A percentile compares a stretch with the other conserved stretches of the same genome.
Evolutionary conservation across 2,329 filamentous ascomycete genomes (phyloP).

Genomic region (Aspergillus bombycis): DNA sequence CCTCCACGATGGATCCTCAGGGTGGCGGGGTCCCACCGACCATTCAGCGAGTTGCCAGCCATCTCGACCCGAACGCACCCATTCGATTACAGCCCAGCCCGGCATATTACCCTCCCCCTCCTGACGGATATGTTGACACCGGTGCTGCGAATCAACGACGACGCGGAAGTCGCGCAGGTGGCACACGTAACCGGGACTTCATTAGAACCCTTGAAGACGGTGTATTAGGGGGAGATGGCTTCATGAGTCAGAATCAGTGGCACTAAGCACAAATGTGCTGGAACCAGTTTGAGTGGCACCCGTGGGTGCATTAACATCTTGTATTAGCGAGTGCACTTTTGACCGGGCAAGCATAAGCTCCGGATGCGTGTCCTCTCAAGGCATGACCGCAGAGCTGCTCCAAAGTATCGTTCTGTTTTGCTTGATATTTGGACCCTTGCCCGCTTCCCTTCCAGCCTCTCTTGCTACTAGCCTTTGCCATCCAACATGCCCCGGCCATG

Average conservation of each 20-base stretch:
- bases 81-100: slow-evolving; percentile 94
- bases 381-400: slow-evolving; percentile 20
- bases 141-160: slow-evolving; percentile 68
- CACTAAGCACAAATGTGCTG: slow-evolving; percentile 47
- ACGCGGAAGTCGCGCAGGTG: slow-evolving; percentile 71
- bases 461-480: slow-evolving; percentile 9
- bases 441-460: slow-evolving; percentile 16
- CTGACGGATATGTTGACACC: slow-evolving; percentile 75
- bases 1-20: slow-evolving; percentile 95
- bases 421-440: slow-evolving; percentile 22
- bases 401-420: slow-evolving; percentile 17
- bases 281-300: slow-evolving; percentile 10
- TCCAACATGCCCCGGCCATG: neutral
- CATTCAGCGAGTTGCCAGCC: slow-evolving; percentile 92
- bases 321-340: slow-evolving; percentile 17
- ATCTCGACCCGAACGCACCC: slow-evolving; percentile 90
- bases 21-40: slow-evolving; percentile 89
- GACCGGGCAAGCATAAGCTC: slow-evolving; percentile 20
- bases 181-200: slow-evolving; percentile 73
- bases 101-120: slow-evolving; percentile 92
- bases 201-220: slow-evolving; percentile 93
- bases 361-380: slow-evolving; percentile 17
- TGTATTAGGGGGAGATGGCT: slow-evolving; percentile 83
- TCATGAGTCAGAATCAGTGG: slow-evolving; percentile 77
- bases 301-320: slow-evolving; percentile 17